Conservation (phyloP, 495 filamentous ascomycete genomes). For the Staphylotrichum tortipilum region DNA sequence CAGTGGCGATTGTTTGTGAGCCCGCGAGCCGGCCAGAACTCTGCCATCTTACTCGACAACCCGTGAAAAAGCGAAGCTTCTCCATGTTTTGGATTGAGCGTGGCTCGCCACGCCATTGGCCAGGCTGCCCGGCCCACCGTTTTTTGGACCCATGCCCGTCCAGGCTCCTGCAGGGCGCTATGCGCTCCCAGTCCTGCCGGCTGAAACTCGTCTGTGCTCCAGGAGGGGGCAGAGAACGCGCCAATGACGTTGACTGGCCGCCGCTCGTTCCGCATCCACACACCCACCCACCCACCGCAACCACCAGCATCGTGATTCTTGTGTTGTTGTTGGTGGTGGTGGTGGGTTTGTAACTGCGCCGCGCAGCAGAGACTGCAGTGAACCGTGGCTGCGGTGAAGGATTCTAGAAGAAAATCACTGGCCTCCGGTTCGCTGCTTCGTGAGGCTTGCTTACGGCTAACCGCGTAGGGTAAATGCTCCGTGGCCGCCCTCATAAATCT, state of each 20-base stretch:
- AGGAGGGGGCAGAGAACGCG: slow-evolving; percentile 15
- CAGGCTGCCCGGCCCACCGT: slow-evolving; percentile 14
- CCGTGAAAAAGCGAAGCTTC: too few species aligned
- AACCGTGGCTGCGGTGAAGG: too few species aligned
- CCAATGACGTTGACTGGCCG: background rate
- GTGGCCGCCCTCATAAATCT: background rate
- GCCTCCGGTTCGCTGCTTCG: too few species aligned
- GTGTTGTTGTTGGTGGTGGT: too few species aligned
- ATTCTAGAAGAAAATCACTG: too few species aligned
- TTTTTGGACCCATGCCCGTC: slow-evolving; percentile 18
- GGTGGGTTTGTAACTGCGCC: too few species aligned
- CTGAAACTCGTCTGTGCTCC: slow-evolving; percentile 31
- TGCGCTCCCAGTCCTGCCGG: slow-evolving; percentile 11
- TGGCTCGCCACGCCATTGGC: slow-evolving; percentile 15
- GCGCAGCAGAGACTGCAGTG: too few species aligned
- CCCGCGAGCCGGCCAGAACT: background rate
- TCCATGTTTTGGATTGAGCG: slow-evolving; percentile 27
- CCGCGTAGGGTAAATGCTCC: background rate
- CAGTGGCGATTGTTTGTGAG: too few species aligned
- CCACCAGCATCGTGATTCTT: too few species aligned
- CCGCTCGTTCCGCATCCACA: too few species aligned
- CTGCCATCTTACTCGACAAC: slow-evolving; percentile 10
- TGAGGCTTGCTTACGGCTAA: too few species aligned
- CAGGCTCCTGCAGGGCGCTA: slow-evolving; percentile 10
- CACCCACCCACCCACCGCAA: too few species aligned